Base-by-base conservation (phyloP, 257 asterid genomes). In the Rubia yunnanensis region DNA sequence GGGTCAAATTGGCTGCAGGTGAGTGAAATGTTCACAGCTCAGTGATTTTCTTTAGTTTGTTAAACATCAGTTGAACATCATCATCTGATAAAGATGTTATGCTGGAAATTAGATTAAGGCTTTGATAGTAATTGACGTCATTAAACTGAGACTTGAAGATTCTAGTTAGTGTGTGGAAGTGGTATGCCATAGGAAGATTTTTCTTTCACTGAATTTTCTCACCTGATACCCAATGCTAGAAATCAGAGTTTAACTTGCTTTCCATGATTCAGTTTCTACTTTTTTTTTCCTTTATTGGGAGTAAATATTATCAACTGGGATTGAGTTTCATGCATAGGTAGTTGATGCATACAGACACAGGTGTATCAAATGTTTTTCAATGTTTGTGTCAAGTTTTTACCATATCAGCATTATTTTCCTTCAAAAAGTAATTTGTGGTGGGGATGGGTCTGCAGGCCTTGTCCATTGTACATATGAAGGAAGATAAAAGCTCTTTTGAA, bases 1-100 rank as follows among this genome's bases (percentile, higher is more conserved):
- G n/a, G 50, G 59, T 54, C 36, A 15, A 9, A 15, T 3, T 24
- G 65, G 70, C 60, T 48, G 31, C 50, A 65, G 70, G 77, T 70
- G 50, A 74, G 72, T 32, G 14, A 24, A 44, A 41, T 53, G 7
- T 44, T 24, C 14, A 7, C 36, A 53, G 62, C 62, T 5, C 15
- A 6, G 50, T 63, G 62, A 22, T 18, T 10, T 63, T 35, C 46
- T 18, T 13, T 1, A 18, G 26, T 15, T 39, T 9, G 24, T 28
- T 41, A 17, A 7, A 24, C 26, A 6, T 18, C 15, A 3, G 26
- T 5, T 26, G 13, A 34, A 10, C 35, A 20, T n/a, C 24, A 7
- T 26, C 1, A 18, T 41, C 1, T 46, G 66, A 41, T 22, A 4
- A 10, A 35, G 10, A n/a, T 38, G 44, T 0, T 32, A 27, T 32